phyloP scores from a whole-genome alignment of 1,139 yeast genomes.

The Citeromyces siamensis region DNA sequence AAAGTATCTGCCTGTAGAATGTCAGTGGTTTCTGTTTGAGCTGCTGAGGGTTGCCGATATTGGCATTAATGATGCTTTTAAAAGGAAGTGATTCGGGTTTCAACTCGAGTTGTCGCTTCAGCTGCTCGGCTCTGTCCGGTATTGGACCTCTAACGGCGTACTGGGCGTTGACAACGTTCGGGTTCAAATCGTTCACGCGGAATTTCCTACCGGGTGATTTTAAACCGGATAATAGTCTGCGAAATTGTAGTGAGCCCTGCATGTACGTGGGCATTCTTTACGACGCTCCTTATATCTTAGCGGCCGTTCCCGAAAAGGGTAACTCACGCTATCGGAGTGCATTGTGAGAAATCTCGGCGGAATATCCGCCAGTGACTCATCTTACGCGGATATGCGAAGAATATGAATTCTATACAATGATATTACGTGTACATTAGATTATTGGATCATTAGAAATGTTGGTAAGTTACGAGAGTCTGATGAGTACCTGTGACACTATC shows the following conservation, averaged over 20 bases:
- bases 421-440: too few relatives aligned
- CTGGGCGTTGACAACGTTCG: slow-evolving; percentile 67
- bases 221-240: background rate
- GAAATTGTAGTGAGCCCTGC: slow-evolving; percentile 1
- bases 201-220: slow-evolving; percentile 18
- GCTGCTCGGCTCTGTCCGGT: slow-evolving; percentile 87
- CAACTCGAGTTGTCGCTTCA: slow-evolving; percentile 38
- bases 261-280: background rate
- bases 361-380: too few relatives aligned
- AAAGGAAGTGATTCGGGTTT: slow-evolving; percentile 64
- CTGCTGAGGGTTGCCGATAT: slow-evolving; percentile 97
- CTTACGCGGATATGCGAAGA: too few relatives aligned
- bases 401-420: too few relatives aligned
- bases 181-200: slow-evolving; percentile 45
- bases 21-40: slow-evolving; percentile 87
- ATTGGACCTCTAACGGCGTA: slow-evolving; percentile 93
- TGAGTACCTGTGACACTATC: too few relatives aligned
- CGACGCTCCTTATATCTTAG: background rate
- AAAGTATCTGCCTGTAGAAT: slow-evolving; percentile 86
- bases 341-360: too few relatives aligned
- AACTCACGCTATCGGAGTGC: background rate
- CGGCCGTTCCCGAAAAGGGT: background rate
- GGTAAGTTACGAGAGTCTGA: too few relatives aligned
- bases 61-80: slow-evolving; percentile 67
- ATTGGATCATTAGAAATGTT: too few relatives aligned